These are phyloP conservation scores for Mycotypha africana DNA, from an alignment of 371 early-diverging fungal species.

Conservation along the genomic window DNA sequence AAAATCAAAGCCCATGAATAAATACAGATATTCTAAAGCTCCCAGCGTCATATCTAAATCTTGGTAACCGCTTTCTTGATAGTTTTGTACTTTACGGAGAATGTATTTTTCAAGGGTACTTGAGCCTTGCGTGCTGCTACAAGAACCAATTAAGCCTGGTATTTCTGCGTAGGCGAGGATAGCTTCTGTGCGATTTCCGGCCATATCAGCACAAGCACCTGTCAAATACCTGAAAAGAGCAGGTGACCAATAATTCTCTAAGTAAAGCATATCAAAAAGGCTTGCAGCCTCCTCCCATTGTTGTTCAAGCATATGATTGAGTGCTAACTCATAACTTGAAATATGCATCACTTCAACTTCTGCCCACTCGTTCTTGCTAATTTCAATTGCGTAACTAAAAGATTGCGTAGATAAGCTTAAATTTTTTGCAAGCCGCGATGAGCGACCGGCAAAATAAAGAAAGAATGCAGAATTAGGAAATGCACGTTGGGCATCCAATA, in stretches of 20 bases:
- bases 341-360: slow-evolving; percentile 44
- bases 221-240: slow-evolving; percentile 56
- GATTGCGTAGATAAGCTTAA: slow-evolving; percentile 42
- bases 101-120: slow-evolving; percentile 54
- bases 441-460: slow-evolving; percentile 57
- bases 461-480: slow-evolving; percentile 63
- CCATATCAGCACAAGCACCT: slow-evolving; percentile 51
- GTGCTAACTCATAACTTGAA: slow-evolving; percentile 55
- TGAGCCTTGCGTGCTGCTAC: slow-evolving; percentile 42
- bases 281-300: slow-evolving; percentile 51
- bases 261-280: slow-evolving; percentile 47
- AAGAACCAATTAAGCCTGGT: slow-evolving; percentile 24
- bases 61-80: slow-evolving; percentile 48
- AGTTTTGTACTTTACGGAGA: slow-evolving; percentile 46
- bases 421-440: slow-evolving; percentile 48
- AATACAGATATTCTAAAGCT: slow-evolving; percentile 52
- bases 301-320: slow-evolving; percentile 53
- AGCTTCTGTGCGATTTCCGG: slow-evolving; percentile 45
- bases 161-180: slow-evolving; percentile 44
- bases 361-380: slow-evolving; percentile 49
- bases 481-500: slow-evolving; percentile 52
- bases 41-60: slow-evolving; percentile 48
- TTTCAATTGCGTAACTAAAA: slow-evolving; percentile 43
- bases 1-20: slow-evolving; percentile 55
- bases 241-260: slow-evolving; percentile 57